Evolutionary conservation across 2,329 filamentous ascomycete species (phyloP), one percentile per base, ranked within the genome.

Genomic region (Xylogone sp.): DNA sequence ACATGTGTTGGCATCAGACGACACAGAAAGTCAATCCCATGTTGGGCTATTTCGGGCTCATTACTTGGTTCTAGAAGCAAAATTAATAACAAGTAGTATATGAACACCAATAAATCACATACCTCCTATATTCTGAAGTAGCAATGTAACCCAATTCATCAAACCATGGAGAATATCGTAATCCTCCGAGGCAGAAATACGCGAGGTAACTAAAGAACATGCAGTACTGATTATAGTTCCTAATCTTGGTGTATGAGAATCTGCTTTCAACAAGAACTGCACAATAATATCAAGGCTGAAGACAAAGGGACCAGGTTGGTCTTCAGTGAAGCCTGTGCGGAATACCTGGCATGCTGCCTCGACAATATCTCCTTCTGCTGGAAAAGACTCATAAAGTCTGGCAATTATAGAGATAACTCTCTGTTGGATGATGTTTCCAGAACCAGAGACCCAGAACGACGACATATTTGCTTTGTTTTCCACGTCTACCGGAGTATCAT

Each of bases 301-400:
- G 8, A 92, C 88, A 60, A 94, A 93, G 1, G 88, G 87, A 0
- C 89, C 89, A 2, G 86, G 81, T 21, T 83, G 79, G 0, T 76
- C 79, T 66, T 95, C 90, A 1, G 84, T 84, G 62, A 92, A 92
- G 0, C 90, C 90, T 19, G 83, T 80, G 42, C 84, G 82, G 46
- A 93, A 75, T 45, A 92, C 81, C 52, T 76, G 77, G 68, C 89
- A 94, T 29, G 86, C 82, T 3, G 82, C 76, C 61, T 92, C 88
- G 20, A 87, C 77, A 10, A 90, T 78, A 58, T 92, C 89, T 20
- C 82, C 78, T 52, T 80, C 83, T 2, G 68, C 70, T 3, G 74
- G 76, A 44, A 90, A 84, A 0, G 79, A 65, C 48, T 74, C 67
- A n/a, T 74, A 70, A 12, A 77, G 60, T 46, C 73, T 71, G 42